Evolutionary conservation across 2,329 filamentous ascomycete genomes (phyloP).

Genomic region (Xylaria sp.): DNA sequence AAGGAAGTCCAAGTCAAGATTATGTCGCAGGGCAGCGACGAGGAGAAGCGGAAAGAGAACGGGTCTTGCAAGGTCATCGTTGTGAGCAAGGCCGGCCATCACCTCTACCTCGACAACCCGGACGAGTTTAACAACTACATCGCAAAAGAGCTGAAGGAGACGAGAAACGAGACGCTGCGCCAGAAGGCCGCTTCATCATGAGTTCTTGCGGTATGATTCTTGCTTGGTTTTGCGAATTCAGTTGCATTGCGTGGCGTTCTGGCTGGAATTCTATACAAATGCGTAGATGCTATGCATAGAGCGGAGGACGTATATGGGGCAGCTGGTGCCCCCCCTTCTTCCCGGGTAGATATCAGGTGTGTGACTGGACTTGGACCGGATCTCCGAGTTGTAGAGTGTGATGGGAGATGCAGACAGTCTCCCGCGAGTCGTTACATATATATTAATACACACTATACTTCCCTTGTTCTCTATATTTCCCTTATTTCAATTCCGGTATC

Average conservation of each 20-base stretch:
- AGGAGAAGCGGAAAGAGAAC: conserved; percentile 67
- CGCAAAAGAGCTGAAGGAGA: conserved; percentile 49
- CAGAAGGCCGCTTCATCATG: conserved; percentile 12
- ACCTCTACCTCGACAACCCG: conserved; percentile 56
- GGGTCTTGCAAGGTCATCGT: conserved; percentile 78
- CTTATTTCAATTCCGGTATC: no score
- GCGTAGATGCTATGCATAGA: neutral
- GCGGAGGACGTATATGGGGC: no score
- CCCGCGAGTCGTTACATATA: neutral
- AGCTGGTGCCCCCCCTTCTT: no score
- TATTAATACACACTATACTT: neutral
- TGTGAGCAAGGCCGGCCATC: conserved; percentile 57
- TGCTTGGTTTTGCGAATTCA: neutral
- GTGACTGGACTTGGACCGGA: neutral
- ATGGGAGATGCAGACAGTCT: no score
- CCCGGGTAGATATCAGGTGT: neutral
- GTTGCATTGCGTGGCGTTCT: conserved; percentile 16
- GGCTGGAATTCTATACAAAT: neutral
- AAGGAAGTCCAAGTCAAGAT: conserved; percentile 58
- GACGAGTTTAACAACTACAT: conserved; percentile 53
- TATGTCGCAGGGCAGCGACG: conserved; percentile 56
- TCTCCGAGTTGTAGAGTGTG: neutral
- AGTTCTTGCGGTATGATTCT: neutral
- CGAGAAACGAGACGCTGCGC: conserved; percentile 31
- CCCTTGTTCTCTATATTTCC: no score